Evolutionary conservation across 164 flowering plant genomes (phyloP), one percentile per base, ranked within the genome.

Genomic region (Taxillus chinensis): DNA sequence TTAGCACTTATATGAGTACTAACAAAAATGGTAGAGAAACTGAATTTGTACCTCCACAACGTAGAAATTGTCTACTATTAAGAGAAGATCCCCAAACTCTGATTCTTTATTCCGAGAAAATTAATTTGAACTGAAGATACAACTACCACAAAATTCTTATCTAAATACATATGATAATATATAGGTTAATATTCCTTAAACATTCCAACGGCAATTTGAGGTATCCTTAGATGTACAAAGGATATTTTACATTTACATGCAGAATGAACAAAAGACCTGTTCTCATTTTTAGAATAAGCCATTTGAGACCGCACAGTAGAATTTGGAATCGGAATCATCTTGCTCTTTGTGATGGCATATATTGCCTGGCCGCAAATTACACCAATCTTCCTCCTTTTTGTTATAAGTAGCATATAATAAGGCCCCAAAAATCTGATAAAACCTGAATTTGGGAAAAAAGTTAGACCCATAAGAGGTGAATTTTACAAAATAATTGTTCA

Each of bases 241-340:
- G 68, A 69, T 75, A 76, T 75, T 73, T 77, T 79, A 84, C 90
- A 85, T 76, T 83, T 82, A 82, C 89, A 82, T 63, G 71, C 67
- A 75, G 79, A 81, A 86, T 87, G 70, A 77, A 89, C 95, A 80
- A 79, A 89, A 81, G 86, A 95, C 99, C 99, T 95, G 90, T 87
- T 85, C 79, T 95, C 99, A 76, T 80, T 78, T 78, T 80, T 91
- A 83, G 89, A 82, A 78, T 75, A 51, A 77, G 76, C 86, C 92
- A 86, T 73, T 79, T 79, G 77, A 62, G 84, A 71, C 64, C 42
- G 83, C 74, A 75, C 77, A 70, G 87, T 41, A 71, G 93, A 63
- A 78, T 84, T 71, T 59, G 92, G 90, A 64, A 95, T 73, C 7
- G 85, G 82, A 59, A 95, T 79, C 85, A 91, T 89, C 81, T 83